Evolutionary conservation across 2,329 filamentous ascomycete species (phyloP), one percentile per base, ranked within the genome.

Genomic region (Neonectria sp.): DNA sequence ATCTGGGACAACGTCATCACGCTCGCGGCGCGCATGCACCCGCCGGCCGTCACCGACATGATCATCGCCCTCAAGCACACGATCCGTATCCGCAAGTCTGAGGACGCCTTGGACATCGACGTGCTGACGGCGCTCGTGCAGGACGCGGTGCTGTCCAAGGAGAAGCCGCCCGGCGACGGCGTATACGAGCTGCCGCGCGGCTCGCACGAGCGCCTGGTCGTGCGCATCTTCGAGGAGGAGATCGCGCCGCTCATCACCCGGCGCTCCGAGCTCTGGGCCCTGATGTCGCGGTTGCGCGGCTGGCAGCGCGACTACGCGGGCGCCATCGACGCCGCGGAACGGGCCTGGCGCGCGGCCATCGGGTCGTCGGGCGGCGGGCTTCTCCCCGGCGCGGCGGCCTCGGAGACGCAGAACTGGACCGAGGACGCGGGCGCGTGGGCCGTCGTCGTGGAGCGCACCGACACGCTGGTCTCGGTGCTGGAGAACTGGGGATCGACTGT

Each of bases 1-100:
- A 98, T 99, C 79, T 98, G 95, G 95, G 94, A 97, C 78, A 99
- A 99, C 75, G 92, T 98, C 17, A 89, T 99, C 64, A 96, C 95
- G 0, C 91, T 98, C 25, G 92, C 93, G 0, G 90, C 93, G 0
- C 93, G 94, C 2, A 88, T 96, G 31, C 87, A 86, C 1, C 95
- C 95, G 0, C 92, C 93, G 0, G 90, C 92, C 1, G 91, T 94
- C 76, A 80, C 85, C 0, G 94, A 98, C 68, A 89, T 97, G 57
- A 83, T 97, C 35, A 86, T 91, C 5, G 94, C 94, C 0, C 87
- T 96, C 66, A 89, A 88, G 46, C 90, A 92, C 68, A 86, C 98
- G 58, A 89, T 97, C 60, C 90, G 92, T 27, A 89, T 98, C 45
- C 90, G 93, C 46, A 86, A 90, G 48, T 91, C 92, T 6, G 96